Base-by-base conservation (phyloP, 2,329 filamentous ascomycete species). In the Decorospora gaudefroyi region DNA sequence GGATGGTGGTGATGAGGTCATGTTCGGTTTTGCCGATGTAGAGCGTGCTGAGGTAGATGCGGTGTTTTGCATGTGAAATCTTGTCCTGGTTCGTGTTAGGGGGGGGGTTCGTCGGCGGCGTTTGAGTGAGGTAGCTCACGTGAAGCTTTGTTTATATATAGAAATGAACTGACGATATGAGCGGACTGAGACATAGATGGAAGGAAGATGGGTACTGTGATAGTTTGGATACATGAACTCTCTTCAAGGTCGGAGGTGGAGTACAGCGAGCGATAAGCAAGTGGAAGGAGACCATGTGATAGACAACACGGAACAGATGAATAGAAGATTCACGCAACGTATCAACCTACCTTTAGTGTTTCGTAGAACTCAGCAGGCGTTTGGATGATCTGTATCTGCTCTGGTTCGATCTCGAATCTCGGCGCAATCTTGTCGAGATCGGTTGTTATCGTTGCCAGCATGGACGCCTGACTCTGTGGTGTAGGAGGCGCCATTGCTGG, bases 11-110 rank as follows among this genome's bases (percentile, higher is more conserved):
- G 45, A 97, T 89, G 63, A 99, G 78, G 59, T 97, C 93, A 71
- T 86, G 80, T 72, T 99, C 93, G 1, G 87, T 87, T 70, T 92
- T 95, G 52, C 93, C 93, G 67, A 99, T 93, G 68, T 99, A 99
- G 38, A 99, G 75, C 0, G 93, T 99, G n/a, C 91, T 95, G 35
- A 99, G 76, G 68, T 95, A 99, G 55, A 99, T 86, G 47, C 88
- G 82, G 38, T 75, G 78, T 69, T 89, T 83, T 7, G 93, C 93
- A 51, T 80, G 81, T 38, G 81, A 81, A 65, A 99, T 96, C 74
- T 91, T 95, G 52, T 80, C 38, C 65, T 68, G 37, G 8, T 6
- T 5, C 0, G 6, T 19, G 45, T 68, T 49, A 62, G 56, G 33
- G 15, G 10, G 1, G 11, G 12, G 1, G 12, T 7, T 16, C 5